Base-by-base conservation (phyloP, 2,329 filamentous ascomycete species). In the Xylariomycetidae sp. region DNA sequence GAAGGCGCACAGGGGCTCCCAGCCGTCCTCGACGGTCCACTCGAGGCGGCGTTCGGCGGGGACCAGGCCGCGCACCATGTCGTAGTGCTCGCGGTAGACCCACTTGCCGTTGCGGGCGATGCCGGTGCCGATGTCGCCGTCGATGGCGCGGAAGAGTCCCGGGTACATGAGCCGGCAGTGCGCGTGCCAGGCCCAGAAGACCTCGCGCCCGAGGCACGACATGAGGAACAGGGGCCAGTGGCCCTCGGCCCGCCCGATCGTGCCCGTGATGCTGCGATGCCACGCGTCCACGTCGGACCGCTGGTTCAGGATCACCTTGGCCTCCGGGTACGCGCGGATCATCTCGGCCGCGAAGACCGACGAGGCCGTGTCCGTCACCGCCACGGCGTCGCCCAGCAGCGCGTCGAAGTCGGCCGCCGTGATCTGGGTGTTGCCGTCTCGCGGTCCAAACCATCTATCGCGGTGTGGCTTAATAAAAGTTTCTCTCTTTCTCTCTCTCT, bases 271-370 rank as follows among this genome's bases (percentile, higher is more conserved):
- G 20, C 20, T 23, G 20, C n/a, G 8, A n/a, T 23, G n/a, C 20
- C 20, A 23, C 8, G 8, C 20, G n/a, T 23, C 20, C 8, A 23
- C n/a, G n/a, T 23, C 62, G 12, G 57, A 46, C 4, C 56, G 49
- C 26, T 59, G 63, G 34, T 52, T 52, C 37, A 64, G 57, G n/a
- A 73, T 59, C 6, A 72, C 66, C 38, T 64, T 66, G 25, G 70
- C 25, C 13, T 16, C 14, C 16, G 14, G 27, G 12, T 29, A 16
- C 13, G 14, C 27, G 7, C 13, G 13, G 34, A 71, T 50, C 31
- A 70, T 43, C 32, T 71, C 67, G n/a, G 59, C 53, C 5, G 56
- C 60, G 27, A 72, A 62, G 15, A 61, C 41, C 9, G 36, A 56
- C 2, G 56, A 57, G 3, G 67, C 61, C 3, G 58, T 47, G 42